A percentile compares a stretch with the other conserved stretches of the same genome.
These are phyloP conservation scores for Phytophthora podocarpi DNA, from an alignment of 352 stramenopile genomes.

Conservation along the genomic window DNA sequence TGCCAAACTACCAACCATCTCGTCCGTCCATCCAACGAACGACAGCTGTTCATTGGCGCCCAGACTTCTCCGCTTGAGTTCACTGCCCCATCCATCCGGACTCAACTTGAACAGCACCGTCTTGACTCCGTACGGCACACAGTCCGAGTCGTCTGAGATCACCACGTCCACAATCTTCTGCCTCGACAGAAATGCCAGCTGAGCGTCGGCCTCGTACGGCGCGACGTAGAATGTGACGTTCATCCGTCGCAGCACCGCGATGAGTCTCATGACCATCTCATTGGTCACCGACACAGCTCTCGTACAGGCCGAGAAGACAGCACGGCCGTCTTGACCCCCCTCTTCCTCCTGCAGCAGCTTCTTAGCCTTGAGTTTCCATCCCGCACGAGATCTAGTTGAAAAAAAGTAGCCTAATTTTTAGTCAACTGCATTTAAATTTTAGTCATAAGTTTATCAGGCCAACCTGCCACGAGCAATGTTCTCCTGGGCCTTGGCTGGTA, in stretches of 20 bases:
- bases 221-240: slow-evolving; percentile 94
- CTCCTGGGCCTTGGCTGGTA: slow-evolving; percentile 87
- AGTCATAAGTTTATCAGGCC: neutral
- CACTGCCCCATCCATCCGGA: slow-evolving; percentile 80
- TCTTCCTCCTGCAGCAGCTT: slow-evolving; percentile 28
- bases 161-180: slow-evolving; percentile 92
- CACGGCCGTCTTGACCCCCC: slow-evolving; percentile 25
- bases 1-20: slow-evolving; percentile 63
- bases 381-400: slow-evolving; percentile 33
- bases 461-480: slow-evolving; percentile 59
- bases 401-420: neutral
- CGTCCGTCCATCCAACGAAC: slow-evolving; percentile 85
- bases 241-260: slow-evolving; percentile 63
- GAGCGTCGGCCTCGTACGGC: slow-evolving; percentile 97
- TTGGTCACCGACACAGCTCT: slow-evolving; percentile 71
- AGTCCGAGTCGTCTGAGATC: slow-evolving; percentile 97
- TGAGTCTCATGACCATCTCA: slow-evolving; percentile 76
- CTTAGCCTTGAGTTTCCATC: slow-evolving; percentile 52
- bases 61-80: slow-evolving; percentile 85
- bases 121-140: slow-evolving; percentile 93
- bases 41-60: slow-evolving; percentile 82
- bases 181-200: slow-evolving; percentile 94
- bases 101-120: slow-evolving; percentile 95
- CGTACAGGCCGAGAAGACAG: slow-evolving; percentile 41
- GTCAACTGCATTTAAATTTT: neutral